These are phyloP conservation scores for Aspergillus tamarii DNA, from an alignment of 2,329 filamentous ascomycete species.

Conservation along the genomic window DNA sequence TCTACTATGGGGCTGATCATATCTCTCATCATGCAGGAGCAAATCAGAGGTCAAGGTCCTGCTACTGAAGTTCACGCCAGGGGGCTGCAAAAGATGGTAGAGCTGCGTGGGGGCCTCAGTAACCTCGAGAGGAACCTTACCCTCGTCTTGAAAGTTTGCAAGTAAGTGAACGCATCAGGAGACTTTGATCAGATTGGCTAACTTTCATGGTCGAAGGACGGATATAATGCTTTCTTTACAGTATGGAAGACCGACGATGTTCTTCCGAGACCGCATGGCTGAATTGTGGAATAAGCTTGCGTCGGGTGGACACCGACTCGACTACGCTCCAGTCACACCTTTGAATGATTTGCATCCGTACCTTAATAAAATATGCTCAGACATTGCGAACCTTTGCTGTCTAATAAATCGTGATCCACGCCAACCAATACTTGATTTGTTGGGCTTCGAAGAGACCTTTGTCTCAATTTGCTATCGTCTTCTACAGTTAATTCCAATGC, in stretches of 20 bases:
- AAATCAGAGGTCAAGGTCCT: no score
- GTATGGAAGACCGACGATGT: constrained; percentile 11
- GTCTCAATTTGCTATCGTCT: constrained; percentile 16
- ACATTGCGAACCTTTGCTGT: constrained; percentile 6
- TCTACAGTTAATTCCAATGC: constrained; percentile 10
- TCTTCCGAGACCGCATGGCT: constrained; percentile 17
- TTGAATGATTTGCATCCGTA: constrained; percentile 3
- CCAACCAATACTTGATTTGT: background rate
- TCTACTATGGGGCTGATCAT: constrained; percentile 15
- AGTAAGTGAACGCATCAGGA: constrained; percentile 4
- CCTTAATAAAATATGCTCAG: constrained; percentile 6
- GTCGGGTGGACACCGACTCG: background rate
- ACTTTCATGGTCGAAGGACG: background rate
- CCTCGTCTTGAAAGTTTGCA: constrained; percentile 15
- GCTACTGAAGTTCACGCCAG: no score
- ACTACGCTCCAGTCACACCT: background rate
- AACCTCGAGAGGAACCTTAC: constrained; percentile 10
- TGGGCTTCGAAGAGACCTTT: constrained; percentile 12
- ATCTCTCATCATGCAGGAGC: background rate
- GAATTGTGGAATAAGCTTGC: constrained; percentile 5
- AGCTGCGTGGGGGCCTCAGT: background rate
- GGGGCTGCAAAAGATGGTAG: no score
- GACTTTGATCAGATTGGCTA: background rate
- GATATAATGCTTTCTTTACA: constrained; percentile 10
- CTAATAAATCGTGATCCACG: constrained; percentile 6